Base-by-base conservation (phyloP, 768 basidiomycete species). In the Coprinellus aureogranulatus region DNA sequence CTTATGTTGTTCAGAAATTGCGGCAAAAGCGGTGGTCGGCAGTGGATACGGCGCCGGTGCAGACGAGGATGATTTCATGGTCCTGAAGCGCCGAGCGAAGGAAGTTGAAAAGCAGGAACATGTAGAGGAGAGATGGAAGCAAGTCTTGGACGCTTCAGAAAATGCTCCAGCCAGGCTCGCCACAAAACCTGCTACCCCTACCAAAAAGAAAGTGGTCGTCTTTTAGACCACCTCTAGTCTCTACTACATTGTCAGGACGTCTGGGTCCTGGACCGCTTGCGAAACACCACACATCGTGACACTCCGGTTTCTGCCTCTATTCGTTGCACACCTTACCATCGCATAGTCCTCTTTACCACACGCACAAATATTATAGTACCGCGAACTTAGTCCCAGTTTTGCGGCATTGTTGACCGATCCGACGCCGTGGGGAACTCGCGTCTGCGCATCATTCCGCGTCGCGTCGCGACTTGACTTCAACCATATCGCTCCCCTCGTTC, bases 11-110 rank as follows among this genome's bases (percentile, higher is more conserved):
- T 77, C 76, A 67, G 70, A 71, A 22, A 66, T 71, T 0, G 70
- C 81, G 11, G 71, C 75, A 9, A 64, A 67, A 2, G 62, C 65
- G 6, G 62, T 77, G 0, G 61, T 82, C 0, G 79, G 85, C 18
- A 70, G 80, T 6, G 81, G 82, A 18, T 68, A 67, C 28, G 84
- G 77, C 39, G 85, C 81, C 0, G 92, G 93, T 23, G 88, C 95
- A 9, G 95, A 98, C 67, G 95, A 98, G 70, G 95, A 98, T 66
- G 95, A 97, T 68, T 97, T 95, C 73, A 94, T 94, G 69, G 77
- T 77, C 0, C 80, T 94, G 69, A 88, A 87, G 67, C 81, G 92
- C 44, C 80, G 75, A 53, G 82, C 77, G 45, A 72, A 69, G 10
- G 84, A 87, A 58, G 75, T 91, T 0, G 84, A 89, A 27, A 77